These are phyloP conservation scores for Macrotyloma uniflorum DNA, from an alignment of 306 rosid genomes.

Conservation along the genomic window DNA sequence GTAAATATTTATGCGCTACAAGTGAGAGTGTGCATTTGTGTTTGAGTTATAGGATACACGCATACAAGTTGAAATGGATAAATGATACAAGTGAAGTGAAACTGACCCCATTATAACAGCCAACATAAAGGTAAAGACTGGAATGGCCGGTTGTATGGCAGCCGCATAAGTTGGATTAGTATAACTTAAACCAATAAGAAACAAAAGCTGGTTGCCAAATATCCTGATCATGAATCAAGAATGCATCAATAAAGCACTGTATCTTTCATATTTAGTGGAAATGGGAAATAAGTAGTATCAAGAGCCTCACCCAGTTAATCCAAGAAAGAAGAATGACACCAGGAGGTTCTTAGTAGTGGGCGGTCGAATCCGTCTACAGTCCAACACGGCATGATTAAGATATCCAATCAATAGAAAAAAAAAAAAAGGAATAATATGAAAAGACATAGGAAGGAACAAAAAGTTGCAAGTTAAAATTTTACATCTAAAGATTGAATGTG, in stretches of 20 bases:
- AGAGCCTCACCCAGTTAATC: constrained; percentile 85
- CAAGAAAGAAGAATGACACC: constrained; percentile 80
- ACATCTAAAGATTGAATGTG: background rate
- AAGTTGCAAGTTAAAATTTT: background rate
- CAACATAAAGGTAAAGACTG: constrained; percentile 84
- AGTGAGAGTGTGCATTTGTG: constrained; percentile 15
- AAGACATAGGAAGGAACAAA: background rate
- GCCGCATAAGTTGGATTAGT: constrained; percentile 97
- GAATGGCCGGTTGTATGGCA: constrained; percentile 91
- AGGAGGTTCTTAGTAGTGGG: constrained; percentile 67
- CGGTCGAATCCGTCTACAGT: constrained; percentile 67
- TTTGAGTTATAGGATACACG: background rate
- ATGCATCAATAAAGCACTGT: constrained; percentile 32
- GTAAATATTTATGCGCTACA: background rate
- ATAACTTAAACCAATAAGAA: constrained; percentile 93
- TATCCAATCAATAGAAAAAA: constrained; percentile 19
- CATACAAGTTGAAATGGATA: constrained; percentile 7
- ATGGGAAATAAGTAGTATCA: constrained; percentile 11
- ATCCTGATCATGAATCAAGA: constrained; percentile 60
- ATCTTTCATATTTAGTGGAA: constrained; percentile 11
- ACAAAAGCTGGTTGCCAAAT: constrained; percentile 94
- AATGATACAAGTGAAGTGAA: constrained; percentile 28
- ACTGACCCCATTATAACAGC: constrained; percentile 90
- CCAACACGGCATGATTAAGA: constrained; percentile 29
- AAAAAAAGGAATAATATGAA: background rate